Conservation (phyloP, 2,329 filamentous ascomycete species). For the Fusarium torulosum region DNA sequence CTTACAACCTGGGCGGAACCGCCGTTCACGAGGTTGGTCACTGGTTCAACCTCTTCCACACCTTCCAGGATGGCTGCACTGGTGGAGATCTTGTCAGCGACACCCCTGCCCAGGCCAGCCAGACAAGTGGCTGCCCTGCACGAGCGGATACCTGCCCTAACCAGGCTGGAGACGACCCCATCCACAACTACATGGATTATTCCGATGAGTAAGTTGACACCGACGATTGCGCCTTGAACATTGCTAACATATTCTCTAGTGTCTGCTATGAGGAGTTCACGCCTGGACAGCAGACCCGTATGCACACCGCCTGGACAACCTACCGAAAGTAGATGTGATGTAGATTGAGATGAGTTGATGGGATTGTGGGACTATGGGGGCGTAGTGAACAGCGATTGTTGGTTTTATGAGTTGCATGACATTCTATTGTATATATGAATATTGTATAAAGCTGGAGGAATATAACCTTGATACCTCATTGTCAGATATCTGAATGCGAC, state of each 20-base stretch:
- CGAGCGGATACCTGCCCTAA: conserved; percentile 53
- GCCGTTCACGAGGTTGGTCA: conserved; percentile 56
- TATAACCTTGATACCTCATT: neutral
- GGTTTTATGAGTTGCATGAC: neutral
- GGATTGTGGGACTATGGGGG: neutral
- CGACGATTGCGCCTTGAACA: accelerated
- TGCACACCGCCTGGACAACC: conserved; percentile 41
- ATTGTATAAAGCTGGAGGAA: neutral
- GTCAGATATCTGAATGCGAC: neutral
- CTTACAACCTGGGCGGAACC: conserved; percentile 51
- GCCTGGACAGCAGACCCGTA: conserved; percentile 37
- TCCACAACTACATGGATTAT: conserved; percentile 57
- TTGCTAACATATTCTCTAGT: neutral
- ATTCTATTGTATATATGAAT: neutral
- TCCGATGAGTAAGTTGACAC: conserved; percentile 55
- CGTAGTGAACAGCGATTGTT: neutral
- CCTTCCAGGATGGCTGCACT: conserved; percentile 54
- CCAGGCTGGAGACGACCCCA: conserved; percentile 51
- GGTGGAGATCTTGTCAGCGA: conserved; percentile 57
- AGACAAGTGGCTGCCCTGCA: conserved; percentile 53
- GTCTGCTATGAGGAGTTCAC: conserved; percentile 45
- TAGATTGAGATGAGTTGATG: neutral
- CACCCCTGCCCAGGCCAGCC: conserved; percentile 54
- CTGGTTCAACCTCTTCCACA: conserved; percentile 59
- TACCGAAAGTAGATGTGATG: conserved; percentile 24